Conservation (phyloP, 176 grass and related monocot genomes). For the Aegilops umbellulata region DNA sequence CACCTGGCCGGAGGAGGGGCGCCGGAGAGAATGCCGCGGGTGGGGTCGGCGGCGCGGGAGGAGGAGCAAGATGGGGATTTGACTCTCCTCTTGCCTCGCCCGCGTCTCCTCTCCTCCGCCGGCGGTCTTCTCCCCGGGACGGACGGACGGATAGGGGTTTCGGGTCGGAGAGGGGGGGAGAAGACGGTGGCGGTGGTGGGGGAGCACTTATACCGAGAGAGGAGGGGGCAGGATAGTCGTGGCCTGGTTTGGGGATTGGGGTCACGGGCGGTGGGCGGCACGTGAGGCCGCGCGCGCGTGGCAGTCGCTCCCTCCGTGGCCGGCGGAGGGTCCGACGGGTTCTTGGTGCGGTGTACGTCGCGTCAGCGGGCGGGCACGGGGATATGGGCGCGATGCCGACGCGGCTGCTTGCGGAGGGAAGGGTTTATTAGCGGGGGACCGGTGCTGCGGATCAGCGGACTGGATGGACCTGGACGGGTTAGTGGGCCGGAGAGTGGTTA, state of each 20-base stretch:
- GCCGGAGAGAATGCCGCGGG: background rate
- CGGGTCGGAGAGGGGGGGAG: background rate
- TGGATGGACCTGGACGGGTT: slow-evolving; percentile 23
- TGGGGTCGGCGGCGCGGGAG: background rate
- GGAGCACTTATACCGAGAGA: slow-evolving; percentile 16
- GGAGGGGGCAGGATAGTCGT: background rate
- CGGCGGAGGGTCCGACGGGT: background rate
- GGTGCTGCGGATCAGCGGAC: no score
- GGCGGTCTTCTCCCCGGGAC: background rate
- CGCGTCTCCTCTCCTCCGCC: background rate
- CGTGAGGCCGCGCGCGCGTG: background rate
- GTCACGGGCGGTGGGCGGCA: background rate
- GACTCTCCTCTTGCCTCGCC: background rate
- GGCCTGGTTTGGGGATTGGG: background rate
- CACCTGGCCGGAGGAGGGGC: background rate
- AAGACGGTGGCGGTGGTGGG: background rate
- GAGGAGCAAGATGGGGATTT: background rate
- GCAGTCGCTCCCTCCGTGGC: background rate
- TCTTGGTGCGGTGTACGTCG: background rate
- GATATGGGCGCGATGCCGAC: background rate
- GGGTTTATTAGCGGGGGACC: background rate
- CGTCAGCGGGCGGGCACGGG: background rate
- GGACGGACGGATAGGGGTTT: background rate
- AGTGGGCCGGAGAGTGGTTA: rapidly evolving
- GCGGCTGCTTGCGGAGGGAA: background rate